Evolutionary conservation across 1,284 basidiomycete species (phyloP).

Genomic region (Anthracocystis setariae): DNA sequence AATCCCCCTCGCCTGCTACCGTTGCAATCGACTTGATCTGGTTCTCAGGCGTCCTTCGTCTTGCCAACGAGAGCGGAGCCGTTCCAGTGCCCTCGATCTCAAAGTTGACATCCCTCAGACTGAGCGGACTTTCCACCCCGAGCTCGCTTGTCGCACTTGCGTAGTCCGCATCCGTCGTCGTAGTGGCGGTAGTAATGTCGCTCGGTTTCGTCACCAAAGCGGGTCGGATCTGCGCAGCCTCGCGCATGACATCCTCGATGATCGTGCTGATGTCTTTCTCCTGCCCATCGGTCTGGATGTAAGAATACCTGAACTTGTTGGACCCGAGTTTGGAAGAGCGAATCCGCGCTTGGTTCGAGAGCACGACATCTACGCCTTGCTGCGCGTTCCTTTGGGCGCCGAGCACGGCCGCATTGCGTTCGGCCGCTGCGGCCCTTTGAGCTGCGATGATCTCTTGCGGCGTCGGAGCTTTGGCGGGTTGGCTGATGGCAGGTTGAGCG

Average conservation of each 20-base stretch:
- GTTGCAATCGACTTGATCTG: background rate
- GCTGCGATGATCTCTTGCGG: conserved; percentile 91
- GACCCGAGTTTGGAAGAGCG: conserved; percentile 79
- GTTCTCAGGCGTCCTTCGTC: conserved; percentile 3
- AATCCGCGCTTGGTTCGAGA: conserved; percentile 84
- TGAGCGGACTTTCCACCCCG: conserved; percentile 41
- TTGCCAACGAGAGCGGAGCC: conserved; percentile 19
- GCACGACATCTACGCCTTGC: conserved; percentile 84
- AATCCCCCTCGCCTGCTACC: conserved; percentile 18
- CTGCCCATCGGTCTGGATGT: conserved; percentile 82
- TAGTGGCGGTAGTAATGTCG: background rate
- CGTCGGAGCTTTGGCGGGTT: conserved; percentile 69
- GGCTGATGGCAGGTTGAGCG: conserved; percentile 69
- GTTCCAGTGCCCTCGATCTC: conserved; percentile 17
- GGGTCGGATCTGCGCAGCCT: conserved; percentile 19
- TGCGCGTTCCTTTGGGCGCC: conserved; percentile 83
- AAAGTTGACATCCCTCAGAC: conserved; percentile 45
- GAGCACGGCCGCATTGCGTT: conserved; percentile 85
- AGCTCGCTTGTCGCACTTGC: conserved; percentile 35
- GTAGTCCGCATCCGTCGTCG: conserved; percentile 38
- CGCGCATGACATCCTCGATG: conserved; percentile 77
- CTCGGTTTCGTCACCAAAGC: conserved; percentile 28
- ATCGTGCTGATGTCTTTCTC: conserved; percentile 91
- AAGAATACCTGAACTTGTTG: conserved; percentile 86
- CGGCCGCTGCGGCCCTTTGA: conserved; percentile 82